Conservation (phyloP, 345 rosid genomes). For the Citrus mangshanensis region DNA sequence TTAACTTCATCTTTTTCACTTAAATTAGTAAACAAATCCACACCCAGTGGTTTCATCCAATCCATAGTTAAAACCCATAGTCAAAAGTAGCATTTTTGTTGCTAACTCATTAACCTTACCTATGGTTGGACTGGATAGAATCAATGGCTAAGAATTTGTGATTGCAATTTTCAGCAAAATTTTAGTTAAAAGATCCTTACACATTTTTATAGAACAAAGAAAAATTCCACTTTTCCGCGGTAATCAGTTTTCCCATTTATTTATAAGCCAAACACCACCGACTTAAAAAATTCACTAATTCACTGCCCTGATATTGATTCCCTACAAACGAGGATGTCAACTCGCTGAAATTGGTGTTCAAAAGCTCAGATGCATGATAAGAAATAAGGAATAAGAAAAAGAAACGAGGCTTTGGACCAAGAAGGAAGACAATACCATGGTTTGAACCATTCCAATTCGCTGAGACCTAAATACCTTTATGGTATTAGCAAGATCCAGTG, state of each 20-base stretch:
- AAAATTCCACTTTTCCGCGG: not conserved
- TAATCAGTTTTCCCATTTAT: not conserved
- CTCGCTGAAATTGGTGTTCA: constrained; percentile 2
- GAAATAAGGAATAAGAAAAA: not conserved
- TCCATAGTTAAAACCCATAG: not conserved
- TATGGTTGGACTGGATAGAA: not conserved
- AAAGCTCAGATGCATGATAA: not conserved
- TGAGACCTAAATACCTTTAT: constrained; percentile 69
- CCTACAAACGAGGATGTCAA: not conserved
- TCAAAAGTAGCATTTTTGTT: not conserved
- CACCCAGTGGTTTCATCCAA: not conserved
- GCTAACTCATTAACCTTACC: not conserved
- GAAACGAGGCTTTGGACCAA: constrained; percentile 3
- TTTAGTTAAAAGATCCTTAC: not conserved
- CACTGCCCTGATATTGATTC: not conserved
- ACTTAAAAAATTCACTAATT: not conserved
- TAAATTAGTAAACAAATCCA: not conserved
- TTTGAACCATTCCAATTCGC: constrained; percentile 92
- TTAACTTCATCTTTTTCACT: no score
- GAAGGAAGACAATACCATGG: constrained; percentile 53
- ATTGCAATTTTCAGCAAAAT: not conserved
- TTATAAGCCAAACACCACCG: not conserved
- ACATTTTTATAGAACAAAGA: not conserved
- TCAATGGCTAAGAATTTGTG: not conserved
- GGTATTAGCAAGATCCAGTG: constrained; percentile 67